Conservation (phyloP, 2,329 filamentous ascomycete genomes). For the Hansfordia pulvinata region DNA sequence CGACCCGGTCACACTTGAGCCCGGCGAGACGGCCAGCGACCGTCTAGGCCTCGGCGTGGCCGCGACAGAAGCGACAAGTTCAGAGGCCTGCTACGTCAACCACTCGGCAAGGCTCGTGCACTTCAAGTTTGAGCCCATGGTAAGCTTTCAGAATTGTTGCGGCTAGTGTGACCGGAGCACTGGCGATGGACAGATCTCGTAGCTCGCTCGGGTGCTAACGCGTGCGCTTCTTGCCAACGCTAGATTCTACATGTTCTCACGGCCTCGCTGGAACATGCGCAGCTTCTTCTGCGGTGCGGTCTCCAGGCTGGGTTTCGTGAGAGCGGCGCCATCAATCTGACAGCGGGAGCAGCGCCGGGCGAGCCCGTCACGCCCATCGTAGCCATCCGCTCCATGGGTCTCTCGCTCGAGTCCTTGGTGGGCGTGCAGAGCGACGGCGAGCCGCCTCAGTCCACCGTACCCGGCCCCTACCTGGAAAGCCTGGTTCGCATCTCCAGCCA, state of each 20-base stretch:
- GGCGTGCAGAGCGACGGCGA: constrained; percentile 36
- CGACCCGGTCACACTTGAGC: constrained; percentile 39
- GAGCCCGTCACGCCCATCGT: constrained; percentile 52
- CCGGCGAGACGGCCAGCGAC: no score
- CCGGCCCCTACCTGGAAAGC: constrained; percentile 51
- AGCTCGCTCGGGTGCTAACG: constrained; percentile 1
- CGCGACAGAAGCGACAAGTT: no score
- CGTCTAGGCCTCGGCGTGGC: no score
- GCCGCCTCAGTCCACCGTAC: constrained; percentile 38
- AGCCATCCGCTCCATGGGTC: constrained; percentile 70
- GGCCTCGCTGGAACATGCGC: constrained; percentile 60
- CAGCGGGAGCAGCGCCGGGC: constrained; percentile 17
- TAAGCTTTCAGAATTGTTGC: constrained; percentile 29
- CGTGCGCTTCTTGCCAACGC: background rate
- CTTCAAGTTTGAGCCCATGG: constrained; percentile 93
- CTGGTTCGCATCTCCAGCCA: constrained; percentile 62
- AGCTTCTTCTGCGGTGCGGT: constrained; percentile 61
- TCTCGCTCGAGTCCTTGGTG: constrained; percentile 71
- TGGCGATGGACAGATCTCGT: no score
- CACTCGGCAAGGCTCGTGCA: constrained; percentile 56
- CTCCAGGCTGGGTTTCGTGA: constrained; percentile 79
- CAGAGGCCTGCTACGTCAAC: no score
- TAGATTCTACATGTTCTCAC: constrained; percentile 84
- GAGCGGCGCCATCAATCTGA: constrained; percentile 65
- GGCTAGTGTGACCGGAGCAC: constrained; percentile 3